Base-by-base conservation (phyloP, 495 filamentous ascomycete genomes). In the Massariosphaeria phaeospora region DNA sequence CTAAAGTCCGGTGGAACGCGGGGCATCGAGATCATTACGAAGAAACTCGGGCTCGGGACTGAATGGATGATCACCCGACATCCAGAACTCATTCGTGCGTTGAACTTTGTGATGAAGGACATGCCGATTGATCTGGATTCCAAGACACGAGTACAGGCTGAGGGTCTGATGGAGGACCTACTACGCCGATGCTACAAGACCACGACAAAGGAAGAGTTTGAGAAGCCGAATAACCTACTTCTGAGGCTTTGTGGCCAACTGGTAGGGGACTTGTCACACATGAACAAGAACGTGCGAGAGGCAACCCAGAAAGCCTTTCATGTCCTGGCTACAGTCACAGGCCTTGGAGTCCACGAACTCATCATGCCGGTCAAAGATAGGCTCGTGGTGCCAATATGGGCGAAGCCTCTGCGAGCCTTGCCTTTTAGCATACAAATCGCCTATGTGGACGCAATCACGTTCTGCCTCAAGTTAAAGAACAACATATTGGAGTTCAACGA, bases 91-190 rank as follows among this genome's bases (percentile, higher is more conserved):
- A 82, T 88, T 33, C 80, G 86, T 26, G 88, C 89, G 11, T 73
- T 99, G 43, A 82, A 95, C 72, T 96, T 94, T 73, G 90, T 96
- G 60, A 86, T 97, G 70, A 97, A 99, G 67, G 94, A 99, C 69
- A 93, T 95, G 75, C 91, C 94, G 1, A 73, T 84, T 30, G 94
- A 97, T 66, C 76, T 97, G 0, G 89, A 94, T 9, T 88, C 91
- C 21, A 85, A 83, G 60, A 96, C 91, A 1, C 78, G 94, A 3
- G 72, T 81, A 20, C 83, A 83, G 44, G 89, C 94, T 2, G 85
- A 90, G 67, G 79, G 83, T 2, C 94, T 90, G 0, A 71, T 97
- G 36, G 83, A 91, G 50, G 73, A 85, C 31, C 79, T 97, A 12
- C 69, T 97, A 10, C 75, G 77, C 51, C 76, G 83, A 38, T 89